A percentile compares a stretch with the other conserved stretches of the same genome.
Evolutionary conservation across 1,139 yeast genomes (phyloP).

Genomic region (Geotrichum cucujoidarum): DNA sequence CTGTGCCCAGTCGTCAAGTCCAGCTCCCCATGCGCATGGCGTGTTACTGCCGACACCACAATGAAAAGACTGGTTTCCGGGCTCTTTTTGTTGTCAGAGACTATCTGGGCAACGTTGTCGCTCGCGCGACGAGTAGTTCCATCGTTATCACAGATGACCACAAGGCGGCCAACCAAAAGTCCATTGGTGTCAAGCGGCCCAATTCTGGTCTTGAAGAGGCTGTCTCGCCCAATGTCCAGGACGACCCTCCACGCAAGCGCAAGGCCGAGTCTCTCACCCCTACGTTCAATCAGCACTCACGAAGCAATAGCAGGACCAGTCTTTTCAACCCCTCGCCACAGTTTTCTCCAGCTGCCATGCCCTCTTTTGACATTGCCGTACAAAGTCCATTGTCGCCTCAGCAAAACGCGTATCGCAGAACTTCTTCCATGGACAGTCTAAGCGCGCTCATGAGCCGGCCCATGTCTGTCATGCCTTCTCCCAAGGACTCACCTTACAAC

Average conservation of each 20-base stretch:
- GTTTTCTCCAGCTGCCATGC: conserved; percentile 5
- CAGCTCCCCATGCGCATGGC: conserved; percentile 79
- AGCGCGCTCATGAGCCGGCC: conserved; percentile 7
- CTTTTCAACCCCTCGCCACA: not conserved
- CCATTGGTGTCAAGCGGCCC: conserved; percentile 16
- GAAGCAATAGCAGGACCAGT: not conserved
- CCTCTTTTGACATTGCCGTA: not conserved
- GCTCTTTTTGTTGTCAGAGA: conserved; percentile 64
- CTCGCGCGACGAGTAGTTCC: conserved; percentile 62
- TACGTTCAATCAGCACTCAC: not conserved
- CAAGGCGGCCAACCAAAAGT: conserved; percentile 40
- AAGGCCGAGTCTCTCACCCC: not conserved
- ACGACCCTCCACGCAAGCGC: conserved; percentile 15
- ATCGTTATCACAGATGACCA: conserved; percentile 91
- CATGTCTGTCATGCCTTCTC: conserved; percentile 8
- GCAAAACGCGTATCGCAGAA: not conserved
- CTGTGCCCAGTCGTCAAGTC: conserved; percentile 35
- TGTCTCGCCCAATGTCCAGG: not conserved
- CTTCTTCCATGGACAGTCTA: not conserved
- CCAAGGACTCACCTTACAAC: conserved; percentile 7
- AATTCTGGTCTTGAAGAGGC: conserved; percentile 17
- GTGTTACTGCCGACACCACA: conserved; percentile 93
- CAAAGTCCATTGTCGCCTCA: conserved; percentile 2
- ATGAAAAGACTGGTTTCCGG: conserved; percentile 70
- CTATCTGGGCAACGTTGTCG: conserved; percentile 55